phyloP scores from a whole-genome alignment of 2,329 filamentous ascomycete species.

The Cadophora sp. region DNA sequence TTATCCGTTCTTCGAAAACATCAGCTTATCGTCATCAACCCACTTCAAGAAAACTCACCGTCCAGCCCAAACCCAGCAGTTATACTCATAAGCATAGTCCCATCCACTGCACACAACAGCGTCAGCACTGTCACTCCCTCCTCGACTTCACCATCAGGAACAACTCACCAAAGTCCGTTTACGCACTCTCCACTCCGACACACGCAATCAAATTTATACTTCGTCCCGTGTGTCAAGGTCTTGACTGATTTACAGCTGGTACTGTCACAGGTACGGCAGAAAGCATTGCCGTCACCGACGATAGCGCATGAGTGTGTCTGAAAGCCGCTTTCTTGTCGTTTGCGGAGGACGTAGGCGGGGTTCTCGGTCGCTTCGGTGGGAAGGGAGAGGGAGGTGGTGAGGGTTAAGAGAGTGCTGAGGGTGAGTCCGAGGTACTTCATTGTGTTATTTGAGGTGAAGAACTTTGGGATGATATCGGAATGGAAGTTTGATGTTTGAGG shows the following conservation, averaged over 20 bases:
- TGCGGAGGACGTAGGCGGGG: slow-evolving; percentile 5
- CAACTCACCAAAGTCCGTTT: neutral
- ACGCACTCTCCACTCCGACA: slow-evolving; percentile 9
- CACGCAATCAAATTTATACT: slow-evolving; percentile 6
- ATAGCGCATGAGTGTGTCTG: neutral
- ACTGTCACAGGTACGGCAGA: neutral
- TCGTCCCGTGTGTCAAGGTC: slow-evolving; percentile 1
- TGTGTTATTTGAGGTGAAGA: neutral
- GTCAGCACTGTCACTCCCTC: neutral
- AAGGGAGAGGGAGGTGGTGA: neutral
- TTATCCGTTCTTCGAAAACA: neutral
- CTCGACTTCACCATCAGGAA: neutral
- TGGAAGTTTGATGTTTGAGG: neutral
- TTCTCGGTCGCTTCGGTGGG: neutral
- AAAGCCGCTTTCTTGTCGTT: slow-evolving; percentile 11
- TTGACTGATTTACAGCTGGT: neutral
- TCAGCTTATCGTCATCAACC: neutral
- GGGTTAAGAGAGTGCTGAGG: neutral
- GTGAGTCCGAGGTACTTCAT: slow-evolving; percentile 10
- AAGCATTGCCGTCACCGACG: slow-evolving; percentile 8
- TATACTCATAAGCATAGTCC: slow-evolving; percentile 1
- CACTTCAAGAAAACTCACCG: neutral
- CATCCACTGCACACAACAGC: neutral
- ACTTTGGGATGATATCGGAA: neutral
- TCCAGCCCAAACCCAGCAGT: slow-evolving; percentile 12